Percentiles rank a stretch among this genome's conserved stretches.
phyloP scores from a whole-genome alignment of 2,329 filamentous ascomycete species.

The Rutstroemia sp. region DNA sequence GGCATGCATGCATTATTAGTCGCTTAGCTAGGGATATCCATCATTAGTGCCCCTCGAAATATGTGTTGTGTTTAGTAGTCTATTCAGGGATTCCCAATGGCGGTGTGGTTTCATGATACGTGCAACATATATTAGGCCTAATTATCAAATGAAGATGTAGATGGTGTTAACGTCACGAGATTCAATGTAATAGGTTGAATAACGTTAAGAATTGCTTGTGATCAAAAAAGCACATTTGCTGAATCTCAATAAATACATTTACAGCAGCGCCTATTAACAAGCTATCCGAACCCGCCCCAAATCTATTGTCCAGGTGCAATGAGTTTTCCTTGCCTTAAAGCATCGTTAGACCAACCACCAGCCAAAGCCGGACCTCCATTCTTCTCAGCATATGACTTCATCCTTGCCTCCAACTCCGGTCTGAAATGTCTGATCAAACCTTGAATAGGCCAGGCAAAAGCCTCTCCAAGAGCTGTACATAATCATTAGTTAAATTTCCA shows the following conservation, averaged over 20 bases:
- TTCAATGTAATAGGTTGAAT: too few relatives aligned
- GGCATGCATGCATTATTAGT: too few relatives aligned
- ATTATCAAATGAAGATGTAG: too few relatives aligned
- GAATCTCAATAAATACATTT: constrained; percentile 28
- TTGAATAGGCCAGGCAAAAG: constrained; percentile 97
- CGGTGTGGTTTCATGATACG: background rate
- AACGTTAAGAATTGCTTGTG: constrained; percentile 3
- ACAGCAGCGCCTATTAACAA: constrained; percentile 20
- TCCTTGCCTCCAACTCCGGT: constrained; percentile 87
- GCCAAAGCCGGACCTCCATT: constrained; percentile 68
- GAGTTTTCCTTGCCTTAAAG: constrained; percentile 70
- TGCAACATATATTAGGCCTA: background rate
- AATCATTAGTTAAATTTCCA: constrained; percentile 10
- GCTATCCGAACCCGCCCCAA: constrained; percentile 11
- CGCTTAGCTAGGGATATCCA: too few relatives aligned
- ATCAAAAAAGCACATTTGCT: constrained; percentile 12
- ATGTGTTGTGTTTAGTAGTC: too few relatives aligned
- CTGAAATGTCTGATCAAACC: constrained; percentile 97
- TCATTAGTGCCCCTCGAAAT: too few relatives aligned
- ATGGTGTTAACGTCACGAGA: too few relatives aligned
- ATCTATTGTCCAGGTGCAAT: constrained; percentile 83
- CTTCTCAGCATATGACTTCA: constrained; percentile 70
- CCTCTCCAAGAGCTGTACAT: constrained; percentile 73
- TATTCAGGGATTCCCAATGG: too few relatives aligned
- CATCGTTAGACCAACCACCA: constrained; percentile 78